A percentile compares a stretch with the other conserved stretches of the same genome.
Conservation (phyloP, 495 filamentous ascomycete genomes). For the Aspergillus avenaceus region DNA sequence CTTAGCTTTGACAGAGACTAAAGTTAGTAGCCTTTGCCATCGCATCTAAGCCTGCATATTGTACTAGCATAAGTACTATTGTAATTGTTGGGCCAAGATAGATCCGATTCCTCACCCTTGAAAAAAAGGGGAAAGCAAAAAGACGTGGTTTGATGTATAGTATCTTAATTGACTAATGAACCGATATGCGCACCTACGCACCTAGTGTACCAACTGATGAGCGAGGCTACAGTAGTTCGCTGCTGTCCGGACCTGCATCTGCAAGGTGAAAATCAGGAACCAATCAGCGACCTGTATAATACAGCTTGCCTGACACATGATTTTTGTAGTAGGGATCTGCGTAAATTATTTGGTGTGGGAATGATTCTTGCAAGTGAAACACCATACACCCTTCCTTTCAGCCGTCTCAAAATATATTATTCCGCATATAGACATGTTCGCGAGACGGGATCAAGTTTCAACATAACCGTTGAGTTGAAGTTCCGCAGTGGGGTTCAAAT, state of each 20-base stretch:
- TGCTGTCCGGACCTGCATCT: constrained; percentile 1
- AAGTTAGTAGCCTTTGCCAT: background rate
- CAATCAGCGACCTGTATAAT: no score
- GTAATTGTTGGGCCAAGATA: background rate
- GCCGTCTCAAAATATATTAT: no score
- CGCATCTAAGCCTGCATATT: background rate
- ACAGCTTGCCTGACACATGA: no score
- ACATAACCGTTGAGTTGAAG: background rate
- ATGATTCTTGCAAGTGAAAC: no score
- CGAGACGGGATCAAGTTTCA: constrained; percentile 1
- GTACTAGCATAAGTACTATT: background rate
- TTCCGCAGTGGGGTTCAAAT: constrained; percentile 8
- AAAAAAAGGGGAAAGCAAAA: no score
- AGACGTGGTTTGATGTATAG: no score
- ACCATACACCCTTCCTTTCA: no score
- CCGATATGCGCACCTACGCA: no score
- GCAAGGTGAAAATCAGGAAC: background rate
- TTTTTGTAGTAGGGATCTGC: no score
- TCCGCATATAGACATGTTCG: constrained; percentile 2
- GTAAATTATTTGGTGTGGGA: no score
- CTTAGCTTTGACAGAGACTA: background rate
- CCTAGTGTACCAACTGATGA: background rate
- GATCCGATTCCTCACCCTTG: no score
- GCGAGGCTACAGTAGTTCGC: constrained; percentile 1
- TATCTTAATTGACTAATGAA: no score